Conservation (phyloP, 495 filamentous ascomycete species). For the Aspergillus avenaceus region DNA sequence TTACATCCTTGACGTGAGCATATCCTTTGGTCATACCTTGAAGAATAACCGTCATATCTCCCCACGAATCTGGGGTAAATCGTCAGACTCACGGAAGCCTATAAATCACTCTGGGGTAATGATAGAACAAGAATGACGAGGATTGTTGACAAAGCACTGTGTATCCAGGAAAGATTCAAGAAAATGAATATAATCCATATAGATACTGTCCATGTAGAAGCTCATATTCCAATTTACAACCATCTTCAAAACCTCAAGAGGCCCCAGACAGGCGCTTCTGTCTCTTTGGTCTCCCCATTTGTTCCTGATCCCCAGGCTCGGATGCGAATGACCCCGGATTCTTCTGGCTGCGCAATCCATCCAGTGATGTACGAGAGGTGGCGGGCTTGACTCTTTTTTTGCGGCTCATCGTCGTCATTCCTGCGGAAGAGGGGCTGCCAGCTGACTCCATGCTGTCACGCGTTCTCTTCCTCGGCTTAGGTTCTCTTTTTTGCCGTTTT, state of each 20-base stretch:
- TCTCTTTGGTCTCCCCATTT: background rate
- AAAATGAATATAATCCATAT: too few species aligned
- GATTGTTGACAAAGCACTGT: too few species aligned
- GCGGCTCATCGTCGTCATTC: constrained; percentile 3
- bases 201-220: background rate
- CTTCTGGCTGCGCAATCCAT: too few species aligned
- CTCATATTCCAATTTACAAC: background rate
- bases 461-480: constrained; percentile 38
- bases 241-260: background rate
- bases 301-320: background rate
- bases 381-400: constrained; percentile 23
- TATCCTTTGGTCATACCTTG: too few species aligned
- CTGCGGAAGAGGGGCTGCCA: constrained; percentile 21
- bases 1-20: too few species aligned
- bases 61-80: too few species aligned
- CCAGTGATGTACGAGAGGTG: too few species aligned
- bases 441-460: constrained; percentile 36
- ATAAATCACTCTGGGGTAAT: too few species aligned
- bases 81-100: too few species aligned
- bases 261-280: background rate
- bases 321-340: background rate
- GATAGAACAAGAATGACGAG: too few species aligned
- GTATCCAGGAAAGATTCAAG: too few species aligned
- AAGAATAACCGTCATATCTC: too few species aligned
- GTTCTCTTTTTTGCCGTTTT: constrained; percentile 22